Percentiles rank a stretch among this genome's conserved stretches.
These are phyloP conservation scores for Geotrichum australiense DNA, from an alignment of 1,139 yeast genomes.

Conservation along the genomic window DNA sequence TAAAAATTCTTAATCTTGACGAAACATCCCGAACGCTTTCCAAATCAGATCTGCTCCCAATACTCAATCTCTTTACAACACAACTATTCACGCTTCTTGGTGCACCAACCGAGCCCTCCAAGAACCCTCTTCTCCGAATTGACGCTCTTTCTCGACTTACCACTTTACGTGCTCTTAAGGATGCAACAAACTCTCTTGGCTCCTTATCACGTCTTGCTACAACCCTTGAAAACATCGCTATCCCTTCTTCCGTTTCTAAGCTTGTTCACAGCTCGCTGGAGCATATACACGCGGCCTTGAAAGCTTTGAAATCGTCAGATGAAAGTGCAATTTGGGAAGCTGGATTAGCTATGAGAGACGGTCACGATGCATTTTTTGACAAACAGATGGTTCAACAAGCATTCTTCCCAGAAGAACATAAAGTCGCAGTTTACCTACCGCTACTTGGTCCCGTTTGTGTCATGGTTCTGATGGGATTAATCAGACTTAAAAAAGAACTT, in stretches of 20 bases:
- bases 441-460: constrained; percentile 76
- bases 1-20: constrained; percentile 27
- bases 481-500: constrained; percentile 9
- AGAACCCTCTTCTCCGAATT: constrained; percentile 52
- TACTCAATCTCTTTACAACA: constrained; percentile 63
- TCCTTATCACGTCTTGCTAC: constrained; percentile 64
- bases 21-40: constrained; percentile 29
- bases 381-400: constrained; percentile 93
- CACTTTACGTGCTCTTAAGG: constrained; percentile 45
- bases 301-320: constrained; percentile 24
- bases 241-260: constrained; percentile 57
- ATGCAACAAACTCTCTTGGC: constrained; percentile 52
- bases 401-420: constrained; percentile 92
- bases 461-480: constrained; percentile 54
- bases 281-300: constrained; percentile 36
- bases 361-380: constrained; percentile 82
- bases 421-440: constrained; percentile 87
- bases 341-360: constrained; percentile 46
- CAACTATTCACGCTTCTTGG: constrained; percentile 74
- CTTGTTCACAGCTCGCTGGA: constrained; percentile 42
- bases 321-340: constrained; percentile 46
- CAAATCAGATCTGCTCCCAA: constrained; percentile 46
- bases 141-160: constrained; percentile 60
- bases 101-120: constrained; percentile 43
- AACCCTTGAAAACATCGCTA: constrained; percentile 69